Evolutionary conservation across 2,329 filamentous ascomycete genomes (phyloP).

Genomic region (Raffaelea ambrosiae): DNA sequence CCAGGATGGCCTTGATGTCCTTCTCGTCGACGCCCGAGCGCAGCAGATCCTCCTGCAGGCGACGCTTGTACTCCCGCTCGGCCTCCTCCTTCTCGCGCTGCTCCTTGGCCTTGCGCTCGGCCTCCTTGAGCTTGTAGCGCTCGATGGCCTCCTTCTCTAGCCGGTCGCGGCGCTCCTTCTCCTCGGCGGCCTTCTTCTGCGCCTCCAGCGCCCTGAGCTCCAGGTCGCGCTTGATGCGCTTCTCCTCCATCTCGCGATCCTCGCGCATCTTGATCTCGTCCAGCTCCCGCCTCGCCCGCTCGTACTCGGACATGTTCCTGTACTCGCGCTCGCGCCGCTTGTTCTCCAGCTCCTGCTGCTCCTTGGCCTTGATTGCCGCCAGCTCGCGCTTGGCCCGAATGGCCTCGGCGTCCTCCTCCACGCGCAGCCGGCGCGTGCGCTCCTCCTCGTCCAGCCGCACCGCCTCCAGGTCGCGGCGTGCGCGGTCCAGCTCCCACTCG

Average conservation of each 20-base stretch:
- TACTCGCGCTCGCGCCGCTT: conserved; percentile 18
- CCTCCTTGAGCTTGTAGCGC: conserved; percentile 40
- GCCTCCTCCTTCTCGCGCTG: conserved; percentile 37
- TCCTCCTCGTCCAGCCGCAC: conserved; percentile 34
- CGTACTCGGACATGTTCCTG: conserved; percentile 15
- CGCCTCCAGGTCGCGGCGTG: conserved; percentile 33
- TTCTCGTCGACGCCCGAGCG: conserved; percentile 51
- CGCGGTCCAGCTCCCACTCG: conserved; percentile 26
- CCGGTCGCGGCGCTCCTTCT: conserved; percentile 34
- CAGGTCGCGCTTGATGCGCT: conserved; percentile 42
- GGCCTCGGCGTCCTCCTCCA: conserved; percentile 25
- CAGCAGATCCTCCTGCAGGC: conserved; percentile 48
- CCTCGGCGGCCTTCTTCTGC: conserved; percentile 34
- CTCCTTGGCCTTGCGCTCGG: conserved; percentile 37
- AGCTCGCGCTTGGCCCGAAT: conserved; percentile 19
- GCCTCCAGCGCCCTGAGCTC: conserved; percentile 39
- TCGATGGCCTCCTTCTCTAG: conserved; percentile 43
- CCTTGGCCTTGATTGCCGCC: conserved; percentile 31
- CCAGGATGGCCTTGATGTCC: conserved; percentile 49
- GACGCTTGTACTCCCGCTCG: conserved; percentile 46
- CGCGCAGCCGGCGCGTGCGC: conserved; percentile 11
- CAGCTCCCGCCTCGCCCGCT: conserved; percentile 23
- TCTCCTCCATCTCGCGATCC: conserved; percentile 27
- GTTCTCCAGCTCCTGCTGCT: conserved; percentile 20
- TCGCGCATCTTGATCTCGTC: conserved; percentile 27